Evolutionary conservation across 495 filamentous ascomycete species (phyloP).

Genomic region (Chaetomium cochliodes): DNA sequence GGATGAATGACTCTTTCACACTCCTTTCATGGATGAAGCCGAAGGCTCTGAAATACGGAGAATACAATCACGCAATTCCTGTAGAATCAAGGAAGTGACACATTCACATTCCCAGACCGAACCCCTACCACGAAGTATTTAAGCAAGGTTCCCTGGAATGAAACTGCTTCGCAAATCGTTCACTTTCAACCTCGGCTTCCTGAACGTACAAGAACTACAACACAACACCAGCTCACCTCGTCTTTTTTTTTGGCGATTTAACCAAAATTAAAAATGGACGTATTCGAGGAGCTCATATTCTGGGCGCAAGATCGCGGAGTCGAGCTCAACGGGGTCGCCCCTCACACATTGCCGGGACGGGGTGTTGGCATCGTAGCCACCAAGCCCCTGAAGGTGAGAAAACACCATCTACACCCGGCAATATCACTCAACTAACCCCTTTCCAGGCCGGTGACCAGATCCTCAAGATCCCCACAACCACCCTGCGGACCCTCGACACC

Average conservation of each 20-base stretch:
- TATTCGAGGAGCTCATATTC: conserved; percentile 51
- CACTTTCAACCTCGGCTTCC: no score
- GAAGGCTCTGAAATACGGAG: background rate
- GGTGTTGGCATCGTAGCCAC: conserved; percentile 75
- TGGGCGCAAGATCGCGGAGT: conserved; percentile 65
- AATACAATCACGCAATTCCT: background rate
- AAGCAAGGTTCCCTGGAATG: no score
- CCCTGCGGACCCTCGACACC: conserved; percentile 60
- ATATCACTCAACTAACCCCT: background rate
- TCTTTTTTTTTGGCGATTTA: background rate
- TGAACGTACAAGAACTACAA: background rate
- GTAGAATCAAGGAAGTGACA: background rate
- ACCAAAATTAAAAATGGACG: conserved; percentile 28
- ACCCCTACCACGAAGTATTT: no score
- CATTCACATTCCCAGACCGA: no score
- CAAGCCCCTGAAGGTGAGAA: conserved; percentile 57
- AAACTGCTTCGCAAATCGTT: no score
- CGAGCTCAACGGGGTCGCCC: conserved; percentile 57
- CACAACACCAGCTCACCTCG: background rate
- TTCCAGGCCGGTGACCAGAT: conserved; percentile 54
- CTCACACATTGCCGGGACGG: conserved; percentile 58
- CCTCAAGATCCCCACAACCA: conserved; percentile 60
- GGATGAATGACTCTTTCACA: background rate
- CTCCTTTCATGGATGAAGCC: background rate
- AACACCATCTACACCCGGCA: background rate